Conservation (phyloP, 148 eudicot species). For the Silene conica region DNA sequence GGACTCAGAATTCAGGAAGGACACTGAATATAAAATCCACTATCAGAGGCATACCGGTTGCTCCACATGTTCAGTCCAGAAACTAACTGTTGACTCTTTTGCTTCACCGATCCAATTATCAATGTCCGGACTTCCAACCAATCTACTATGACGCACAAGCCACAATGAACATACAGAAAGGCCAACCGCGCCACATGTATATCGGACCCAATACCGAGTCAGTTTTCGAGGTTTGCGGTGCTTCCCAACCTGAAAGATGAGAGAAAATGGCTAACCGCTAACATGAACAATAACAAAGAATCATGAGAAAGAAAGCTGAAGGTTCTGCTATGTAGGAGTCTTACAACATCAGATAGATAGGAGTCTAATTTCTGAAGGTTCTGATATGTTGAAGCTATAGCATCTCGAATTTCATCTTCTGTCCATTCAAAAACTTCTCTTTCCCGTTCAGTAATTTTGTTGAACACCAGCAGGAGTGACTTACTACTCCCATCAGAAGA, state of each 20-base stretch:
- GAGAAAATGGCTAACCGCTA: slow-evolving; percentile 1
- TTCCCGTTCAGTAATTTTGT: slow-evolving; percentile 57
- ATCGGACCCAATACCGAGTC: slow-evolving; percentile 73
- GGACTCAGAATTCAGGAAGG: background rate
- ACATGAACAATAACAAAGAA: background rate
- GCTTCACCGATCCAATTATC: slow-evolving; percentile 93
- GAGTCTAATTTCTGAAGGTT: slow-evolving; percentile 74
- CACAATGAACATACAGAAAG: slow-evolving; percentile 73
- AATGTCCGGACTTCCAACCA: slow-evolving; percentile 88
- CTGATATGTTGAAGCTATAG: slow-evolving; percentile 54
- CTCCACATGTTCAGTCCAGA: slow-evolving; percentile 95
- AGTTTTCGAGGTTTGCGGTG: slow-evolving; percentile 72
- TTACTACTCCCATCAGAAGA: slow-evolving; percentile 52
- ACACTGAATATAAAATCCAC: background rate
- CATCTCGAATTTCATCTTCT: slow-evolving; percentile 67
- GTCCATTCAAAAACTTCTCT: slow-evolving; percentile 72
- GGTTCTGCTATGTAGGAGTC: slow-evolving; percentile 10
- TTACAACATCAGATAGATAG: slow-evolving; percentile 61
- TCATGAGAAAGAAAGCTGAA: background rate
- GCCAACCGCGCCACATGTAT: slow-evolving; percentile 79
- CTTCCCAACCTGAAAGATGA: slow-evolving; percentile 54
- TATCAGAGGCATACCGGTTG: slow-evolving; percentile 59
- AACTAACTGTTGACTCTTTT: slow-evolving; percentile 67
- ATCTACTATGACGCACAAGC: slow-evolving; percentile 85
- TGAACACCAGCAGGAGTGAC: slow-evolving; percentile 47